These are phyloP conservation scores for Hyaloscypha bicolor DNA, from an alignment of 495 filamentous ascomycete genomes.

Conservation along the genomic window DNA sequence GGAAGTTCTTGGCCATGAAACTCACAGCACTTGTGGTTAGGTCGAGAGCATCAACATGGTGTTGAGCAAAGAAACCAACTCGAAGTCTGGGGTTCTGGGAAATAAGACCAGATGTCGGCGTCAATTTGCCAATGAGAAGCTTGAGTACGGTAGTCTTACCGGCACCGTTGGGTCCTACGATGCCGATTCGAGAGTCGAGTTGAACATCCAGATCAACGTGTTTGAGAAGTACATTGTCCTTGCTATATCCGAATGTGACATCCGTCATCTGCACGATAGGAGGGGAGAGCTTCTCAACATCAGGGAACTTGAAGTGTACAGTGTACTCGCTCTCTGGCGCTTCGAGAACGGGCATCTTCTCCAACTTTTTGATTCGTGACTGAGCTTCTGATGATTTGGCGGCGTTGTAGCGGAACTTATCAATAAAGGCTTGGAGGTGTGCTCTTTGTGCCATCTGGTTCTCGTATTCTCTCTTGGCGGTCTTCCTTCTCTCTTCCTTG, in stretches of 20 bases:
- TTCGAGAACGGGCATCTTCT: constrained; percentile 92
- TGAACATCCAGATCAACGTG: constrained; percentile 96
- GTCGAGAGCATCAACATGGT: constrained; percentile 97
- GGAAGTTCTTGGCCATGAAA: constrained; percentile 94
- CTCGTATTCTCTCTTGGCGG: constrained; percentile 95
- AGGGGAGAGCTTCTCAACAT: constrained; percentile 95
- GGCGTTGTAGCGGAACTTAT: constrained; percentile 99
- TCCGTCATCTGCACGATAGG: constrained; percentile 97
- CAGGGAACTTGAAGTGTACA: constrained; percentile 97
- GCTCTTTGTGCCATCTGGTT: constrained; percentile 94
- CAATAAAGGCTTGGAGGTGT: constrained; percentile 92
- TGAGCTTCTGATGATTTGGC: constrained; percentile 98
- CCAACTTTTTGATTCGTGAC: constrained; percentile 97
- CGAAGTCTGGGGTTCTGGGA: constrained; percentile 84
- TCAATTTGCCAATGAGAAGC: constrained; percentile 84
- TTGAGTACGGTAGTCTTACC: constrained; percentile 98
- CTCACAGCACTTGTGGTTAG: constrained; percentile 83
- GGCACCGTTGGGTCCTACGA: constrained; percentile 97
- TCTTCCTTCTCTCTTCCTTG: constrained; percentile 95
- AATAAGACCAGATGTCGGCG: constrained; percentile 77
- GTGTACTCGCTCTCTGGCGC: constrained; percentile 92
- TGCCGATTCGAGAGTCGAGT: constrained; percentile 96
- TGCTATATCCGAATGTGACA: constrained; percentile 88
- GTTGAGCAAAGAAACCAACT: constrained; percentile 96
- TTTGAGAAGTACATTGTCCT: constrained; percentile 76